A percentile compares a stretch with the other conserved stretches of the same genome.
Conservation (phyloP, 345 rosid genomes). For the Abelmoschus esculentus region DNA sequence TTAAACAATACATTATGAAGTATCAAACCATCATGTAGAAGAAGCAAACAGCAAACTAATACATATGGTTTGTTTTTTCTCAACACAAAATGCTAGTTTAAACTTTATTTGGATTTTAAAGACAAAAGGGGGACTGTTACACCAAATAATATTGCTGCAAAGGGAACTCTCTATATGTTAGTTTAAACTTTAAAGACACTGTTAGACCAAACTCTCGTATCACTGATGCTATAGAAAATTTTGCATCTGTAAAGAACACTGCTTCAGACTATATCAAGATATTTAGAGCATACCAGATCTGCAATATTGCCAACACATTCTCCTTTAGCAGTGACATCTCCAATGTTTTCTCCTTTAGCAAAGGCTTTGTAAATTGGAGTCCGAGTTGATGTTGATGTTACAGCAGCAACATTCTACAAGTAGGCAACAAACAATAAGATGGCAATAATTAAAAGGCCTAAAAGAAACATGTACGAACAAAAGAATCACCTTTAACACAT, state of each 20-base stretch:
- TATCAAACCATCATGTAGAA: constrained; percentile 1
- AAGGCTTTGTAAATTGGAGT: constrained; percentile 98
- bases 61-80: not conserved
- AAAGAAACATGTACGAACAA: not conserved
- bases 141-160: not conserved
- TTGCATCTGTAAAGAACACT: not conserved
- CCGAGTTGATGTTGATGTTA: constrained; percentile 94
- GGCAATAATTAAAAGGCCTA: not conserved
- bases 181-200: not conserved
- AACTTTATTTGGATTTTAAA: not conserved
- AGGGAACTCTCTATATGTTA: not conserved
- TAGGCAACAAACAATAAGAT: constrained; percentile 15
- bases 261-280: not conserved
- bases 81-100: not conserved
- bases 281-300: constrained; percentile 63
- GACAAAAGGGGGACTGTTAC: too few species aligned
- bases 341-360: constrained; percentile 97
- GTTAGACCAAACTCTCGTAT: not conserved
- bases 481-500: constrained; percentile 65
- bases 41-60: not conserved
- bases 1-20: not conserved
- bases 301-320: constrained; percentile 96
- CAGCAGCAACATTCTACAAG: constrained; percentile 91
- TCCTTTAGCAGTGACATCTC: constrained; percentile 99
- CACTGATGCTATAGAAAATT: not conserved